phyloP scores from a whole-genome alignment of 768 basidiomycete species.

The Grammothele lineata region DNA sequence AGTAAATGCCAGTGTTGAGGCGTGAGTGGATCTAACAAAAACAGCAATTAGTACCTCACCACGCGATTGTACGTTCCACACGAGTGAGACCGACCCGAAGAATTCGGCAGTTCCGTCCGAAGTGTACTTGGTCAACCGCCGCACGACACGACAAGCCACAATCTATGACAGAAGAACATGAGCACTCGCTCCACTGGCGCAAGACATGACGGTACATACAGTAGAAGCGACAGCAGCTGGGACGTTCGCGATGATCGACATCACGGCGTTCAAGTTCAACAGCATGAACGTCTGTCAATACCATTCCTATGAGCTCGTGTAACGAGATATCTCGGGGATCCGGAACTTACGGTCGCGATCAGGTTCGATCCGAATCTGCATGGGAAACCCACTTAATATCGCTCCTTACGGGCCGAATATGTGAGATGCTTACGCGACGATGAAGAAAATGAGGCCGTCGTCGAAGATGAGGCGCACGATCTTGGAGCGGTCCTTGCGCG shows the following conservation, averaged over 20 bases:
- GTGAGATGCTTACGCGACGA: constrained; percentile 54
- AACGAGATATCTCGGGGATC: too few relatives aligned
- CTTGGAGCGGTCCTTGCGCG: constrained; percentile 32
- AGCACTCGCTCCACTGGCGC: too few relatives aligned
- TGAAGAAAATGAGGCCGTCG: constrained; percentile 71
- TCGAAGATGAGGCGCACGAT: constrained; percentile 63
- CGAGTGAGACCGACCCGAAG: constrained; percentile 55
- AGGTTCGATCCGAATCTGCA: constrained; percentile 39
- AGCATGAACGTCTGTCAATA: constrained; percentile 50
- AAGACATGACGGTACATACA: constrained; percentile 31
- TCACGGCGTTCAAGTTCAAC: constrained; percentile 58
- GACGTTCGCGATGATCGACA: constrained; percentile 73
- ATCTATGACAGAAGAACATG: constrained; percentile 42
- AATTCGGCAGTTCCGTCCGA: constrained; percentile 42
- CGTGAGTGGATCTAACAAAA: constrained; percentile 34
- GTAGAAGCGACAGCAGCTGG: constrained; percentile 69
- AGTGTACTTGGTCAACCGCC: constrained; percentile 58
- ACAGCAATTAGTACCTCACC: constrained; percentile 33
- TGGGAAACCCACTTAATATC: too few relatives aligned
- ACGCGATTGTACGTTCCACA: not conserved
- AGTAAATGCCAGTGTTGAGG: constrained; percentile 58
- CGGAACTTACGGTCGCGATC: constrained; percentile 33
- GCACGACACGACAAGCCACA: constrained; percentile 59
- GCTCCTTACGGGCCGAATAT: not conserved
- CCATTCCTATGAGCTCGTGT: too few relatives aligned